phyloP scores from a whole-genome alignment of 208 protist species.

The Herpetomonas tarakana region DNA sequence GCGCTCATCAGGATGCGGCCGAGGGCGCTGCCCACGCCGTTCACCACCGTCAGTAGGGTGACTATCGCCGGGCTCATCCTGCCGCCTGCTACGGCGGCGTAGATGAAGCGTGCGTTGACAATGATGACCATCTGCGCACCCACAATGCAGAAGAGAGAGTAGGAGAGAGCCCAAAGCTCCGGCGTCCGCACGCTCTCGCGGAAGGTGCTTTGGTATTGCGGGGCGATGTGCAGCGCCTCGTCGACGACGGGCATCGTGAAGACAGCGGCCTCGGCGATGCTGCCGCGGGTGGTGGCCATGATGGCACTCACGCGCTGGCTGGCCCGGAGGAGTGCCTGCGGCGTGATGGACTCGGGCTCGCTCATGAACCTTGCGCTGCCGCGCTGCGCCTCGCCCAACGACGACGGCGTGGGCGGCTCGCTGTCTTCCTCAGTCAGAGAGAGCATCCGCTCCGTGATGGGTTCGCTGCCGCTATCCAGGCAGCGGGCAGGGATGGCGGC shows the following conservation, averaged over 20 bases:
- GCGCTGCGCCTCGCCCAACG: slow-evolving; percentile 16
- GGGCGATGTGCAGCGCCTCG: slow-evolving; percentile 49
- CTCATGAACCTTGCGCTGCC: slow-evolving; percentile 21
- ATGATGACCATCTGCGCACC: slow-evolving; percentile 67
- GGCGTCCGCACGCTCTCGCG: slow-evolving; percentile 34
- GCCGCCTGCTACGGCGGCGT: slow-evolving; percentile 43
- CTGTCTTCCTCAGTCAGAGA: slow-evolving; percentile 1
- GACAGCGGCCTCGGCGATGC: slow-evolving; percentile 31
- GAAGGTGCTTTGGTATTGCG: slow-evolving; percentile 74
- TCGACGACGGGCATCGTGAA: slow-evolving; percentile 23
- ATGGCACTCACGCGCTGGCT: slow-evolving; percentile 9
- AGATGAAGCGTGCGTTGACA: slow-evolving; percentile 74
- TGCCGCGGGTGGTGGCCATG: slow-evolving; percentile 22
- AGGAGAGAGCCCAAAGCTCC: slow-evolving; percentile 53
- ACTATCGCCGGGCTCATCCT: slow-evolving; percentile 34
- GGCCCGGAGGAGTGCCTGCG: slow-evolving; percentile 4
- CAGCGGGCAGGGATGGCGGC: slow-evolving; percentile 55
- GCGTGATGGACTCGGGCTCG: slow-evolving; percentile 4
- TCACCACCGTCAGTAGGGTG: slow-evolving; percentile 57
- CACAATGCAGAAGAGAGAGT: slow-evolving; percentile 51
- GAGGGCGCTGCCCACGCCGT: slow-evolving; percentile 64
- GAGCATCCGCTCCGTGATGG: slow-evolving; percentile 13
- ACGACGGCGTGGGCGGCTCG: slow-evolving; percentile 1
- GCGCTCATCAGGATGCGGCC: slow-evolving; percentile 63
- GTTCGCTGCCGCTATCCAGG: slow-evolving; percentile 38